A percentile compares a stretch with the other conserved stretches of the same genome.
Evolutionary conservation across 305 asterid genomes (phyloP).

Genomic region (Withania somnifera): DNA sequence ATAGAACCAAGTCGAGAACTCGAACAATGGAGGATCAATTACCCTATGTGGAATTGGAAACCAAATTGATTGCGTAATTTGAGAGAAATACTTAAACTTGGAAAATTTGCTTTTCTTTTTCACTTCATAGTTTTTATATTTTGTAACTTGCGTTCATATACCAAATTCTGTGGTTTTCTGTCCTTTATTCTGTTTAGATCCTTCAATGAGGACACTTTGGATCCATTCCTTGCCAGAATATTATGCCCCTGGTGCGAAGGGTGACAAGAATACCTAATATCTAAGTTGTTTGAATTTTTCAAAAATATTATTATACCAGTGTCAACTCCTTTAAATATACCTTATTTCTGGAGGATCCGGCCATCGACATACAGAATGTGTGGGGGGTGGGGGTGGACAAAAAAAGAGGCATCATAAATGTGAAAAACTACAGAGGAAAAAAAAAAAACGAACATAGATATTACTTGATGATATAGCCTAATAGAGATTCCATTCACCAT

Average conservation of each 20-base stretch:
- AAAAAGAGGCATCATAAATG: neutral
- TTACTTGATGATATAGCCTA: neutral
- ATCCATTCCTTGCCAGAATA: neutral
- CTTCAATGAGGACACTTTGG: neutral
- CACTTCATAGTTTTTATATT: neutral
- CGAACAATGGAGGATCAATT: neutral
- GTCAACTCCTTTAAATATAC: no score
- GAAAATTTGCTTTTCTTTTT: neutral
- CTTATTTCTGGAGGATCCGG: no score
- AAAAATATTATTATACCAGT: no score
- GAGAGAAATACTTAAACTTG: neutral
- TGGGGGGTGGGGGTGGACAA: no score
- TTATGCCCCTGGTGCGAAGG: neutral
- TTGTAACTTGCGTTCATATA: neutral
- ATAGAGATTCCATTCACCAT: neutral
- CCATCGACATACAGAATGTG: no score
- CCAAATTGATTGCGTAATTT: neutral
- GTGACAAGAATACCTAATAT: no score
- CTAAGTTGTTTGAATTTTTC: no score
- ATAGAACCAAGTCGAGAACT: slow-evolving; percentile 5
- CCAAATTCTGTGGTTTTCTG: neutral
- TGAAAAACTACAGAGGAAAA: neutral
- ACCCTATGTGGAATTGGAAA: neutral
- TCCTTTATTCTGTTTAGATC: neutral
- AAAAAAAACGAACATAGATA: no score